Percentiles rank a stretch among this genome's conserved stretches.
These are phyloP conservation scores for Phytophthora hibernalis DNA, from an alignment of 352 stramenopile genomes.

Conservation along the genomic window DNA sequence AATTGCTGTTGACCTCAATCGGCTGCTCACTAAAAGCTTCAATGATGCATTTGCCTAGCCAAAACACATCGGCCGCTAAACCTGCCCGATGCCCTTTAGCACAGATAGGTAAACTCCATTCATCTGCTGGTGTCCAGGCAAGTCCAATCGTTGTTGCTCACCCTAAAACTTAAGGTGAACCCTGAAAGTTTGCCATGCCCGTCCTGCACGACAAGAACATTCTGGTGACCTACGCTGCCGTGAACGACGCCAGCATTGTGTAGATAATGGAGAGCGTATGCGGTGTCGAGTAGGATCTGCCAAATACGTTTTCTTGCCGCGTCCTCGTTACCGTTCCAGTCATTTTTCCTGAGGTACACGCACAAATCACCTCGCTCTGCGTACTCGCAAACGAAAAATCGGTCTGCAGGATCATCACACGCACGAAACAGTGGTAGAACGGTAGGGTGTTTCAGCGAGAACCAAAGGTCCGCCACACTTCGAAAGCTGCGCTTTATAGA, in stretches of 20 bases:
- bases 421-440: slow-evolving; percentile 12
- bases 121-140: neutral
- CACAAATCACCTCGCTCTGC: slow-evolving; percentile 5
- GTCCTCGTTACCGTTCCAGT: neutral
- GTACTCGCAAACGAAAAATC: slow-evolving; percentile 6
- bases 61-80: slow-evolving; percentile 1
- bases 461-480: slow-evolving; percentile 6
- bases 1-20: neutral
- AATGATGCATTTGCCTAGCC: slow-evolving; percentile 12
- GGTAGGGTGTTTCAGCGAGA: slow-evolving; percentile 10
- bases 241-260: slow-evolving; percentile 3
- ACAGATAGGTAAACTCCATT: neutral
- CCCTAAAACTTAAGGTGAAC: neutral
- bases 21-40: neutral
- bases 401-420: neutral
- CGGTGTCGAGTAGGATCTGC: neutral
- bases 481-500: neutral
- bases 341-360: neutral
- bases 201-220: slow-evolving; percentile 1
- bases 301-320: neutral
- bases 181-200: slow-evolving; percentile 2
- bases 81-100: neutral
- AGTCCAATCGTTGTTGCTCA: neutral
- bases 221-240: slow-evolving; percentile 1
- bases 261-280: slow-evolving; percentile 13